Evolutionary conservation across 352 stramenopile genomes (phyloP).

Genomic region (Globisporangium spinosum): DNA sequence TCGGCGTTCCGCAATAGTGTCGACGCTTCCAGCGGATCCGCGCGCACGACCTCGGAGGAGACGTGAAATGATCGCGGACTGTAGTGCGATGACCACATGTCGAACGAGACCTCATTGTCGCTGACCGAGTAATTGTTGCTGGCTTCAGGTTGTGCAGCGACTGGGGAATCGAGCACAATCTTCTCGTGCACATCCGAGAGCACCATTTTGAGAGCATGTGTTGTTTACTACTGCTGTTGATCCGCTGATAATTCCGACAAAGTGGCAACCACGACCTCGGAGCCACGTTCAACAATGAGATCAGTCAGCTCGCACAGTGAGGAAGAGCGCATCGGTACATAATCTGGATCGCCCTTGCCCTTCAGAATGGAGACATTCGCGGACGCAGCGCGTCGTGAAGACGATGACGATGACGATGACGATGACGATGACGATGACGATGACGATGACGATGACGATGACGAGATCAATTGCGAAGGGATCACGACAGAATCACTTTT

Average conservation of each 20-base stretch:
- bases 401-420: not conserved
- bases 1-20: slow-evolving; percentile 45
- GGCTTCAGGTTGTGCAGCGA: not conserved
- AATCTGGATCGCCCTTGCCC: slow-evolving; percentile 45
- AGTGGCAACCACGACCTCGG: slow-evolving; percentile 9
- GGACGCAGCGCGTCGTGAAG: slow-evolving; percentile 6
- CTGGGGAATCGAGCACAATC: slow-evolving; percentile 17
- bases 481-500: slow-evolving; percentile 30
- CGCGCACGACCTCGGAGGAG: slow-evolving; percentile 58
- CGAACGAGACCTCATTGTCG: slow-evolving; percentile 28
- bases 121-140: not conserved
- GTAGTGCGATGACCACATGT: slow-evolving; percentile 64
- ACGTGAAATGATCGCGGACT: slow-evolving; percentile 66
- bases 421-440: not conserved
- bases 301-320: slow-evolving; percentile 9
- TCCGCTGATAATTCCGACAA: not conserved
- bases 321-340: slow-evolving; percentile 26
- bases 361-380: slow-evolving; percentile 36
- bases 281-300: slow-evolving; percentile 1
- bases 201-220: slow-evolving; percentile 24
- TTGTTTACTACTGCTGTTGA: not conserved
- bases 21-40: slow-evolving; percentile 57
- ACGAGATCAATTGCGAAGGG: not conserved
- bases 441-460: not conserved
- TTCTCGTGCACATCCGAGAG: slow-evolving; percentile 60